Evolutionary conservation across 2,329 filamentous ascomycete genomes (phyloP).

Genomic region (Aspergillus clavatus): DNA sequence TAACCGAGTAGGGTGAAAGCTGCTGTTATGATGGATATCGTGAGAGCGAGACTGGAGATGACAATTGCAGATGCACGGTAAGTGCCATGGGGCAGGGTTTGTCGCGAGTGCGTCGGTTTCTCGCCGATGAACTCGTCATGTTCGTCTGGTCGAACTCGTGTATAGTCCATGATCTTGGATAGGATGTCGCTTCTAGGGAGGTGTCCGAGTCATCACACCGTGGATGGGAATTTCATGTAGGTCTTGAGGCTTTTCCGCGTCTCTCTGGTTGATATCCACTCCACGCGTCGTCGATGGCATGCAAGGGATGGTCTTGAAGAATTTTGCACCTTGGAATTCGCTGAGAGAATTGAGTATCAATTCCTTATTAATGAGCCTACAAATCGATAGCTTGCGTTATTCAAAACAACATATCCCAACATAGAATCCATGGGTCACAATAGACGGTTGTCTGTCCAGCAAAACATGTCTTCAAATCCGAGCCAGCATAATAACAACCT

Average conservation of each 20-base stretch:
- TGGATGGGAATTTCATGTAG: too few relatives aligned
- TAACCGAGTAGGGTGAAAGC: neutral
- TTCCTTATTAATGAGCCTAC: too few relatives aligned
- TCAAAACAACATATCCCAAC: too few relatives aligned
- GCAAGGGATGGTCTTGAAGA: neutral
- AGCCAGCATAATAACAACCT: too few relatives aligned
- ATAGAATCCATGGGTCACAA: too few relatives aligned
- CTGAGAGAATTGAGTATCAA: too few relatives aligned
- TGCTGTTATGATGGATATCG: neutral
- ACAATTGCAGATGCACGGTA: neutral
- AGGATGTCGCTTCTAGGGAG: neutral
- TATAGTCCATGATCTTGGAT: neutral
- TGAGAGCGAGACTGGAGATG: neutral
- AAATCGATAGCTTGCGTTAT: too few relatives aligned
- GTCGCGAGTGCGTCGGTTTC: neutral
- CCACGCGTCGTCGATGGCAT: neutral
- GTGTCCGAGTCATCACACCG: too few relatives aligned
- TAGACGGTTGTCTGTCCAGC: too few relatives aligned
- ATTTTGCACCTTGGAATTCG: too few relatives aligned
- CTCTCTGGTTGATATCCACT: neutral
- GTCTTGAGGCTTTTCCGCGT: neutral
- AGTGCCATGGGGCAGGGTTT: neutral
- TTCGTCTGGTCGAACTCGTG: neutral
- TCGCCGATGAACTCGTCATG: neutral
- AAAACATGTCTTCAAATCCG: too few relatives aligned